Evolutionary conservation across 1,284 basidiomycete species (phyloP), one percentile per base, ranked within the genome.

Genomic region (Rhodotorula mucilaginosa): DNA sequence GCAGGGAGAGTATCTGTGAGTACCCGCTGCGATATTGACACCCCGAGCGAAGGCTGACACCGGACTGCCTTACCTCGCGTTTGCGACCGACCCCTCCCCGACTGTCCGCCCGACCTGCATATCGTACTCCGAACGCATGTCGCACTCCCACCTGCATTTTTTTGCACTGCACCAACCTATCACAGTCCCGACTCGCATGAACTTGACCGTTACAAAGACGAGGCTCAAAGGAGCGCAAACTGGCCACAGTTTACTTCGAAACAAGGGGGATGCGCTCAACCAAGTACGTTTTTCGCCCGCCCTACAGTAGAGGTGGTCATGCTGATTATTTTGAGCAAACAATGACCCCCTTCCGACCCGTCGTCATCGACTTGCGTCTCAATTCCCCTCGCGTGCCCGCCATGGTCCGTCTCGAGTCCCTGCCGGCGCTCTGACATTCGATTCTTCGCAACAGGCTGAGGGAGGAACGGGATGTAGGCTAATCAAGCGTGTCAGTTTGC

Each of bases 171-270:
- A 44, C 39, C 39, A 44, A 44, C 10, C 39, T 44, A 48, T 29
- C 8, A 5, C 68, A 76, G 75, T 79, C 58, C 78, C 78, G 21
- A 83, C 82, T 49, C 79, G 82, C 18, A 81, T 82, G 79, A 82
- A 80, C 64, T 85, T 98, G 63, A 97, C 93, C 59, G 90, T 92
- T 80, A 97, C 93, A 71, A 98, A 98, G 82, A 85, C 89, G 57
- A 88, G 96, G 59, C 86, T 98, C 73, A 99, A 98, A 82, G 90
- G 95, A 44, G 97, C 97, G 12, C 94, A 98, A 83, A 98, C 94
- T 0, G 96, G 96, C 15, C 96, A 99, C 26, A 26, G 26, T 83
- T 97, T 93, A 0, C 85, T 99, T 23, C 87, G 60, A 97, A 97
- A 87, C 97, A 98, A 98, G 84, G 92, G 71, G 3, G 78, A 79